Base-by-base conservation (phyloP, 768 basidiomycete species). In the Tulasnella sp. region DNA sequence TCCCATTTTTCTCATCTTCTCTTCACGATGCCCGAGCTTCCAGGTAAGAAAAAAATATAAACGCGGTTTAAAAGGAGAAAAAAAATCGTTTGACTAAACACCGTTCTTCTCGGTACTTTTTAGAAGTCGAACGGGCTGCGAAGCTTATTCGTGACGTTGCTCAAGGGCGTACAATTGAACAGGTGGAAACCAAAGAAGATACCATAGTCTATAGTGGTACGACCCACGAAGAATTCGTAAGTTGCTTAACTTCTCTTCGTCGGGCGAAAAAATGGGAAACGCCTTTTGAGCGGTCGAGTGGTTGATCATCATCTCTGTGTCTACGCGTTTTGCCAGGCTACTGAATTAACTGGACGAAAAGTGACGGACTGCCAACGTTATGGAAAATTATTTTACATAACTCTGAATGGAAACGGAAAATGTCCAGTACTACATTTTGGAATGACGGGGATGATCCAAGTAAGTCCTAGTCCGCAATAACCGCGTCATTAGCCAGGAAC, bases 391-490 rank as follows among this genome's bases (percentile, higher is more conserved):
- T 67, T 67, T 57, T 88, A 80, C 58, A 62, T 87, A 9, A 70
- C 72, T 37, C 69, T 87, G 2, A 72, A 75, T 27, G 81, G 81
- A 5, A 53, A 66, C 12, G 83, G 81, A 0, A 69, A 68, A 58
- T 62, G 74, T 56, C 83, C 83, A 3, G 78, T 86, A 2, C 64
- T 86, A 42, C 84, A 87, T 60, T 83, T 87, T 57, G 85, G 84
- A 2, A 88, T 87, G 85, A 86, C 83, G 1, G 84, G 84, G n/a
- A 81, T 78, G 76, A 67, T 87, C 29, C 78, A 81, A 66, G 80
- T 77, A 5, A 12, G 40, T 41, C 27, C 8, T 25, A 19, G 5
- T 40, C 13, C 20, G 15, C 12, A 4, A 22, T 15, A 8, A 10
- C 40, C 13, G 16, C 19, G 15, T 51, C 22, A n/a, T 51, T 15